Evolutionary conservation across 176 grass and related monocot genomes (phyloP).

Genomic region (Melocanna baccifera): DNA sequence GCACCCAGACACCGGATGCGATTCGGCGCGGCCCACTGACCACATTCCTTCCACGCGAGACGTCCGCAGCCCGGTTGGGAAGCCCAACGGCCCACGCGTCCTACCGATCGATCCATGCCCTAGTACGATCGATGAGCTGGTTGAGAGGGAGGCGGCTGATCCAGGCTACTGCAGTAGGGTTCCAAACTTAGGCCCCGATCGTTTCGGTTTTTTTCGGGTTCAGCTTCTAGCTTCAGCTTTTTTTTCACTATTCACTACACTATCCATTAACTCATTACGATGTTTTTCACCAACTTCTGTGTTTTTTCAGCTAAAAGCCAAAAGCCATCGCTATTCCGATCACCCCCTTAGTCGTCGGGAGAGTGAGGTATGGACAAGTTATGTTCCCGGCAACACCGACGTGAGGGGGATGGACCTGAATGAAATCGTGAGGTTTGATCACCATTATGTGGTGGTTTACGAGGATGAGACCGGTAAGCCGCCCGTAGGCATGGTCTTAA

Average conservation of each 20-base stretch:
- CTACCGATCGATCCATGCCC: not conserved
- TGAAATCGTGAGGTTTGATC: constrained; percentile 62
- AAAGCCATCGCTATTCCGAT: no score
- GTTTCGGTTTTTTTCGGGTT: no score
- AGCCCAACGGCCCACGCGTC: not conserved
- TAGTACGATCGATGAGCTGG: constrained; percentile 64
- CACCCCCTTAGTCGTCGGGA: constrained; percentile 64
- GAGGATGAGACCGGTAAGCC: constrained; percentile 65
- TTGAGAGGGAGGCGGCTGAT: constrained; percentile 47
- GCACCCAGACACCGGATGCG: no score
- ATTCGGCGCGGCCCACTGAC: not conserved
- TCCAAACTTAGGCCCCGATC: no score
- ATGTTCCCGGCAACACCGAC: constrained; percentile 57
- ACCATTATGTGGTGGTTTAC: constrained; percentile 64
- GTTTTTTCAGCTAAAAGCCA: no score
- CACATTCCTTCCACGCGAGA: no score
- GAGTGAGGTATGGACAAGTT: constrained; percentile 55
- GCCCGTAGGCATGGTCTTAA: constrained; percentile 67
- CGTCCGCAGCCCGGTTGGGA: not conserved
- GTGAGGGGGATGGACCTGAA: constrained; percentile 73
- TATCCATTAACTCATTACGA: no score
- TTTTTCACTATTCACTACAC: no score
- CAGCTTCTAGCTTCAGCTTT: no score
- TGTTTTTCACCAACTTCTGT: no score
- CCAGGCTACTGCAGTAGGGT: constrained; percentile 74